Evolutionary conservation across 352 stramenopile species (phyloP).

Genomic region (Phytophthora litchii): DNA sequence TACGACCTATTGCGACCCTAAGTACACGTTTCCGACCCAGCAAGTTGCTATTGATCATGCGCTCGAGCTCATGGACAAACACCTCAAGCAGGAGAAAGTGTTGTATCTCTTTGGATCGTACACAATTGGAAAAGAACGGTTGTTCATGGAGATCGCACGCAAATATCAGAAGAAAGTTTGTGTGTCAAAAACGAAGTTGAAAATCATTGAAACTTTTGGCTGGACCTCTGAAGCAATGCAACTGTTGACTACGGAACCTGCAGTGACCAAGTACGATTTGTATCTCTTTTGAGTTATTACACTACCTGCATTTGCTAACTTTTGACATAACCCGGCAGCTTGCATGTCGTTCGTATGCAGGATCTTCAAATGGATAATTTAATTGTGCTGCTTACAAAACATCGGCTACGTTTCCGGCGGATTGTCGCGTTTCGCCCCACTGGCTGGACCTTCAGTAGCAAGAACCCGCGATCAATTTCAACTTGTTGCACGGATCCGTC

Average conservation of each 20-base stretch:
- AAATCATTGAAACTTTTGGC: constrained; percentile 88
- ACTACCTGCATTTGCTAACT: constrained; percentile 3
- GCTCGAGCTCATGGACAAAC: constrained; percentile 63
- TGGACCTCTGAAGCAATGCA: constrained; percentile 84
- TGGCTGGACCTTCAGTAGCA: constrained; percentile 88
- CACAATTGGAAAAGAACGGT: constrained; percentile 96
- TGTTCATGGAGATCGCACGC: constrained; percentile 95
- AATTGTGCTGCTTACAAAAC: constrained; percentile 59
- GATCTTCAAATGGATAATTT: constrained; percentile 94
- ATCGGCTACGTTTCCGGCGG: constrained; percentile 70
- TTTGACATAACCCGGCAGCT: constrained; percentile 30
- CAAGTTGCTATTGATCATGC: constrained; percentile 64
- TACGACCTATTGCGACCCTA: constrained; percentile 96
- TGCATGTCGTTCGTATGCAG: constrained; percentile 94
- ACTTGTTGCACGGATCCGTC: constrained; percentile 80
- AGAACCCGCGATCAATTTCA: constrained; percentile 52
- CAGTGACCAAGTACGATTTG: constrained; percentile 66
- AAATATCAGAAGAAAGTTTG: constrained; percentile 75
- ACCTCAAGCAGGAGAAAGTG: constrained; percentile 60
- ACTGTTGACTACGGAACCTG: constrained; percentile 87
- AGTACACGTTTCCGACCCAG: constrained; percentile 95
- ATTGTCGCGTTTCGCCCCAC: constrained; percentile 96
- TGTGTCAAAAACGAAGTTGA: constrained; percentile 77
- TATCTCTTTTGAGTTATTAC: background rate
- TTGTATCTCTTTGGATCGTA: constrained; percentile 97